Percentiles rank a stretch among this genome's conserved stretches.
These are phyloP conservation scores for Actinomucor elegans DNA, from an alignment of 371 early-diverging fungal genomes.

Conservation along the genomic window DNA sequence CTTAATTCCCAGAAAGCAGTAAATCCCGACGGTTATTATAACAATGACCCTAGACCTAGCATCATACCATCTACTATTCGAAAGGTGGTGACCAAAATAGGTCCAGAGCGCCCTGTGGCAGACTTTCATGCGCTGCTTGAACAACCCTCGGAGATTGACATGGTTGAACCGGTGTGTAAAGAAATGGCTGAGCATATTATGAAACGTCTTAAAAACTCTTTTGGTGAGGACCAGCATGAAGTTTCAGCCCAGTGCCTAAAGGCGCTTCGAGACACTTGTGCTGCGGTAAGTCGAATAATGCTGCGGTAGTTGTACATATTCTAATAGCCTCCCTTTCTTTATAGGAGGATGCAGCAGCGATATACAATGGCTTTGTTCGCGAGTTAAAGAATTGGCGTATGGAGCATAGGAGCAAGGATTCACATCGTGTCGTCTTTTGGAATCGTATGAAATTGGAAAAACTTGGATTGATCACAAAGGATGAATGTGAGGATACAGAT, in stretches of 20 bases:
- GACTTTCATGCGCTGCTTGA: conserved; percentile 64
- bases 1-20: no score
- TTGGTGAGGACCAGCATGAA: conserved; percentile 54
- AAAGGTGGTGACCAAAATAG: no score
- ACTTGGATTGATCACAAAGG: conserved; percentile 37
- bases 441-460: conserved; percentile 21
- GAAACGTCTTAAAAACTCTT: conserved; percentile 48
- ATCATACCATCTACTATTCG: no score
- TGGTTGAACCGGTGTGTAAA: conserved; percentile 51
- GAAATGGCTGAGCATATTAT: conserved; percentile 57
- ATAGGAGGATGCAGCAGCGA: conserved; percentile 37
- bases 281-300: conserved; percentile 17
- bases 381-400: conserved; percentile 29
- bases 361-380: conserved; percentile 43
- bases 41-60: no score
- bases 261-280: conserved; percentile 44
- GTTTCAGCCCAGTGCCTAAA: conserved; percentile 55
- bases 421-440: conserved; percentile 41
- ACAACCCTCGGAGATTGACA: conserved; percentile 39
- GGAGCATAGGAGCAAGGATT: conserved; percentile 11
- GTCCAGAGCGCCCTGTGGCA: no score
- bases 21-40: no score
- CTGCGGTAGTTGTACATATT: no score
- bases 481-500: conserved; percentile 37
- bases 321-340: neutral